phyloP scores from a whole-genome alignment of 495 filamentous ascomycete species.

The Margaritispora aquatica region DNA sequence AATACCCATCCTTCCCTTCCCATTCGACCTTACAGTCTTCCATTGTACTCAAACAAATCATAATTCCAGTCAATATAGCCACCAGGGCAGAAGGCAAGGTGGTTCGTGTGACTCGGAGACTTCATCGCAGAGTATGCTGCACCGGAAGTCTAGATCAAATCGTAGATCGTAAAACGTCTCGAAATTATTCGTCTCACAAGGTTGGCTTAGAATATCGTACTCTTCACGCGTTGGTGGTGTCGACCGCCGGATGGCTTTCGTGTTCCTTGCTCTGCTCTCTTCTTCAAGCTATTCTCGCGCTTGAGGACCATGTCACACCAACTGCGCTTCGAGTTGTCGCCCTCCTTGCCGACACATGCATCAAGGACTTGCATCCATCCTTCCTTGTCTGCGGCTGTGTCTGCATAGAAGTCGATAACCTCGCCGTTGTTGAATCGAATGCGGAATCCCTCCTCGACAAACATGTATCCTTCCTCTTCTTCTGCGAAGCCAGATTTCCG shows the following conservation, averaged over 20 bases:
- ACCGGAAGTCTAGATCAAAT: background rate
- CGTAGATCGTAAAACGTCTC: conserved; percentile 15
- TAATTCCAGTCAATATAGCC: conserved; percentile 14
- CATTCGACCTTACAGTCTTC: no score
- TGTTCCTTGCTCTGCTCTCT: conserved; percentile 20
- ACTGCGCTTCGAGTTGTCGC: conserved; percentile 33
- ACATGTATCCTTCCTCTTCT: conserved; percentile 99
- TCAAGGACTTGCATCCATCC: conserved; percentile 89
- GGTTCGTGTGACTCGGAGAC: conserved; percentile 2
- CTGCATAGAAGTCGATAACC: conserved; percentile 97
- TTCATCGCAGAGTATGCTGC: background rate
- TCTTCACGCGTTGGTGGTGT: conserved; percentile 48
- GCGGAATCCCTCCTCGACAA: conserved; percentile 97
- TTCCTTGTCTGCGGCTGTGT: conserved; percentile 76
- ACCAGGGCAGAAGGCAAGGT: conserved; percentile 16
- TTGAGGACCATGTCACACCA: conserved; percentile 88
- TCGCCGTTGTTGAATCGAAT: conserved; percentile 97
- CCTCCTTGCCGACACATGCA: conserved; percentile 36
- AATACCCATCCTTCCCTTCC: background rate
- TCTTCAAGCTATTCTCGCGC: conserved; percentile 35
- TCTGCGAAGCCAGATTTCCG: conserved; percentile 94
- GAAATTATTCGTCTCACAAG: conserved; percentile 16
- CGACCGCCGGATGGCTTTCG: conserved; percentile 34
- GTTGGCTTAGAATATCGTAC: conserved; percentile 35
- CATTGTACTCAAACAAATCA: conserved; percentile 3